phyloP scores from a whole-genome alignment of 768 basidiomycete species.

The Dentipellis fragilis region DNA sequence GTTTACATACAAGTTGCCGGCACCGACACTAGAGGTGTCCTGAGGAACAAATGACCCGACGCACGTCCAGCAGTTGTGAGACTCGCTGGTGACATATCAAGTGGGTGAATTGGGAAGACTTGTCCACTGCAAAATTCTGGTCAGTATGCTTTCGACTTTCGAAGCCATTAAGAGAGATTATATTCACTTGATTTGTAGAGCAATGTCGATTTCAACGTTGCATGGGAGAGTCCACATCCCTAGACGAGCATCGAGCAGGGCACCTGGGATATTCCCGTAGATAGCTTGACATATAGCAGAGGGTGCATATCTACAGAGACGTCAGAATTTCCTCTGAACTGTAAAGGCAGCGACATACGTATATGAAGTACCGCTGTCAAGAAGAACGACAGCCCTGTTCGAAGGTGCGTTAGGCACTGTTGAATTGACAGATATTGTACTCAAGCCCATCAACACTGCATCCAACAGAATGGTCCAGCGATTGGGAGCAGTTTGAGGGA shows the following conservation, averaged over 20 bases:
- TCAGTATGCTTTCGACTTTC: not conserved
- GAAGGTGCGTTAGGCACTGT: conserved; percentile 46
- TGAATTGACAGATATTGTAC: conserved; percentile 42
- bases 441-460: conserved; percentile 50
- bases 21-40: conserved; percentile 37
- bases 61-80: conserved; percentile 39
- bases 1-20: conserved; percentile 43
- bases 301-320: conserved; percentile 51
- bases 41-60: conserved; percentile 71
- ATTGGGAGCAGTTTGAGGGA: conserved; percentile 50
- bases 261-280: conserved; percentile 57
- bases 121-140: conserved; percentile 37
- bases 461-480: conserved; percentile 77
- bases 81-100: conserved; percentile 54
- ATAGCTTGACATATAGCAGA: conserved; percentile 55
- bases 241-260: conserved; percentile 37
- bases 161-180: not conserved
- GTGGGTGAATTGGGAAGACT: conserved; percentile 69
- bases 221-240: conserved; percentile 74
- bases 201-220: conserved; percentile 62
- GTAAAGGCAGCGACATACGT: conserved; percentile 35
- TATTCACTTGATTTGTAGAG: conserved; percentile 61
- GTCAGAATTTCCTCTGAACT: conserved; percentile 50
- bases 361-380: conserved; percentile 79
- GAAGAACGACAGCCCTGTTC: conserved; percentile 62